A percentile compares a stretch with the other conserved stretches of the same genome.
These are phyloP conservation scores for Salix koriyanagi DNA, from an alignment of 345 rosid genomes.

Conservation along the genomic window DNA sequence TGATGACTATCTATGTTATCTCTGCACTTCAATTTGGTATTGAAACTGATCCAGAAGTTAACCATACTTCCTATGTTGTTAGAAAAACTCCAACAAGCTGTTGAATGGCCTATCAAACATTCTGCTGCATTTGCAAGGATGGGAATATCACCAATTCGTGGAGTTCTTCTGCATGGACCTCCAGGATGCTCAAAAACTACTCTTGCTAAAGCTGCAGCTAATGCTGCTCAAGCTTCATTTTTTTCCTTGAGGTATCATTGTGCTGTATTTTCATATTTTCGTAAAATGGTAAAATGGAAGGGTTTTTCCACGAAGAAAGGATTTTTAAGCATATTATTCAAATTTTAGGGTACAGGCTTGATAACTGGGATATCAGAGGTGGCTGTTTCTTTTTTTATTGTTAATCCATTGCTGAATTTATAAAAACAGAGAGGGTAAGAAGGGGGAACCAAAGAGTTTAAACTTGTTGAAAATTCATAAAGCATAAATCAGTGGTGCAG, in stretches of 20 bases:
- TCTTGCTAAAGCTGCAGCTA: conserved; percentile 91
- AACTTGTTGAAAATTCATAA: conserved; percentile 6
- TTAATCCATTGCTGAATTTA: not conserved
- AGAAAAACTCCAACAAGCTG: conserved; percentile 87
- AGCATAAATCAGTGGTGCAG: conserved; percentile 66
- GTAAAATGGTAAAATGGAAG: too few relatives aligned
- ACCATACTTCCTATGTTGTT: conserved; percentile 13
- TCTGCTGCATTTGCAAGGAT: conserved; percentile 60
- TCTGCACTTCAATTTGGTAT: conserved; percentile 1
- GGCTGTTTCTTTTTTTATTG: too few relatives aligned
- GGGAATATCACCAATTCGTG: conserved; percentile 80
- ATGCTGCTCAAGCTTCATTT: conserved; percentile 90
- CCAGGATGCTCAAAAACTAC: conserved; percentile 99
- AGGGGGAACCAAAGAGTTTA: not conserved
- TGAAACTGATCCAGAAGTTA: not conserved
- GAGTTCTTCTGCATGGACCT: conserved; percentile 91
- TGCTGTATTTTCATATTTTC: not conserved
- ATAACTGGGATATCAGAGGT: too few relatives aligned
- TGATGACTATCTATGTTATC: not conserved
- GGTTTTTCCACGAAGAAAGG: too few relatives aligned
- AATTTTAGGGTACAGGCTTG: too few relatives aligned
- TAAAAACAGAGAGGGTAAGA: not conserved
- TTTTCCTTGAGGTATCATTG: conserved; percentile 69
- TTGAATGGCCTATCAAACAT: conserved; percentile 96
- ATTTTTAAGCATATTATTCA: too few relatives aligned